phyloP scores from a whole-genome alignment of 129 eudicot genomes.

The Centaurea solstitialis region DNA sequence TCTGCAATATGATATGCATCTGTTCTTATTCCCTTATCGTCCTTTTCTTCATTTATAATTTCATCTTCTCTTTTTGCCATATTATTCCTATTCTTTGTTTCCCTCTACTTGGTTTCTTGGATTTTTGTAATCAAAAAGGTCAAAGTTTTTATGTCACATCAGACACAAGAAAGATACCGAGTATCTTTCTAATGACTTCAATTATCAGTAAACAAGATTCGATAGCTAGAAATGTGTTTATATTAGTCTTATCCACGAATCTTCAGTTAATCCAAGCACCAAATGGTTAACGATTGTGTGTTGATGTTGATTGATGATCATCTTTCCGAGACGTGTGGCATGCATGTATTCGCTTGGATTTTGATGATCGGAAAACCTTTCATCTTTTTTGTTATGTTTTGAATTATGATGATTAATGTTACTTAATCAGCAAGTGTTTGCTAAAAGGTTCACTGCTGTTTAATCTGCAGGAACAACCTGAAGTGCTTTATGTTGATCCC shows the following conservation, averaged over 20 bases:
- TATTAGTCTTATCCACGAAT: neutral
- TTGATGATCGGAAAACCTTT: neutral
- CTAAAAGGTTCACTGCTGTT: neutral
- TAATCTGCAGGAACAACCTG: neutral
- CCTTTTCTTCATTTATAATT: conserved; percentile 7
- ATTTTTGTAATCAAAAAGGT: neutral
- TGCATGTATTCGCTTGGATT: neutral
- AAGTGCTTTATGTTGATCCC: neutral
- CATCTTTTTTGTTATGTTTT: neutral
- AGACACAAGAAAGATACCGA: neutral
- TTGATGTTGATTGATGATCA: neutral
- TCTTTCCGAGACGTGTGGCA: neutral
- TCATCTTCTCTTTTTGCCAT: neutral
- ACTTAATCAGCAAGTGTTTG: neutral
- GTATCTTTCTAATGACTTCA: neutral
- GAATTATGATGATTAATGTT: neutral
- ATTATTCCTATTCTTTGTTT: conserved; percentile 13
- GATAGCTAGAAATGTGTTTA: neutral
- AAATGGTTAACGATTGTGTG: neutral
- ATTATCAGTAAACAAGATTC: neutral
- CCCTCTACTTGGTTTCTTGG: conserved; percentile 19
- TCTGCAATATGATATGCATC: conserved; percentile 12
- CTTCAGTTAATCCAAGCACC: neutral
- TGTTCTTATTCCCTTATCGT: conserved; percentile 25
- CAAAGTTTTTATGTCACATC: conserved; percentile 1